A percentile compares a stretch with the other conserved stretches of the same genome.
Conservation (phyloP, 495 filamentous ascomycete genomes). For the Lepidopterella palustris region DNA sequence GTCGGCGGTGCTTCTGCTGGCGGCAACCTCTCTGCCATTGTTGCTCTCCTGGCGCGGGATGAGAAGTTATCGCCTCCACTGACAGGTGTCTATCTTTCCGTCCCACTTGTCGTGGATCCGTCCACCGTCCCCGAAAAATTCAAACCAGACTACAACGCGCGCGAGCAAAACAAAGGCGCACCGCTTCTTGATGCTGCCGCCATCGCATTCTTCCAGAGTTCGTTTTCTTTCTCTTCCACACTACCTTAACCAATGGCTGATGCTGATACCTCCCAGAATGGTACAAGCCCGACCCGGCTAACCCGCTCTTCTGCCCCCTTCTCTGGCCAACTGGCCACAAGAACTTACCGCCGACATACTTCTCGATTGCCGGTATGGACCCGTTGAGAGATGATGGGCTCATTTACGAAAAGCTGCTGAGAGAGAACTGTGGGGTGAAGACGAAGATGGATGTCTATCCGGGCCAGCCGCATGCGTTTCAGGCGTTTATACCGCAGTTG, state of each 20-base stretch:
- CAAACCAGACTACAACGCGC: slow-evolving; percentile 15
- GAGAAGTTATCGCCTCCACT: slow-evolving; percentile 16
- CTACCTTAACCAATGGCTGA: background rate
- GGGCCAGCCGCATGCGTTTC: slow-evolving; percentile 18
- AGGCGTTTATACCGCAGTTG: slow-evolving; percentile 9
- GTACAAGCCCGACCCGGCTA: slow-evolving; percentile 13
- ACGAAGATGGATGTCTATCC: slow-evolving; percentile 19
- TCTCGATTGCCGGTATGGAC: slow-evolving; percentile 33
- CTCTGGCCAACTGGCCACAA: slow-evolving; percentile 20
- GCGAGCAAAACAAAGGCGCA: slow-evolving; percentile 5
- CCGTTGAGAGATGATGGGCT: slow-evolving; percentile 34
- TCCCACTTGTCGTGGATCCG: slow-evolving; percentile 11
- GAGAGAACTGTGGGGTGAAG: slow-evolving; percentile 18
- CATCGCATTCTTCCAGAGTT: background rate
- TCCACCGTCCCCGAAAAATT: slow-evolving; percentile 16
- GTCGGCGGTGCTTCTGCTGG: slow-evolving; percentile 21
- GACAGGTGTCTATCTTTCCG: slow-evolving; percentile 16
- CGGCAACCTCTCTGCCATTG: slow-evolving; percentile 19
- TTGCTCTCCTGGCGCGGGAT: slow-evolving; percentile 16
- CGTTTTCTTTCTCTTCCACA: background rate
- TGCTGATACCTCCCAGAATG: background rate
- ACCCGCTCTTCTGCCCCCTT: slow-evolving; percentile 3
- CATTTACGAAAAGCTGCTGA: slow-evolving; percentile 27
- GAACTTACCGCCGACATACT: slow-evolving; percentile 36
- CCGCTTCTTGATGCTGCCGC: background rate